Base-by-base conservation (phyloP, 2,329 filamentous ascomycete species). In the Diaporthe vaccinii region DNA sequence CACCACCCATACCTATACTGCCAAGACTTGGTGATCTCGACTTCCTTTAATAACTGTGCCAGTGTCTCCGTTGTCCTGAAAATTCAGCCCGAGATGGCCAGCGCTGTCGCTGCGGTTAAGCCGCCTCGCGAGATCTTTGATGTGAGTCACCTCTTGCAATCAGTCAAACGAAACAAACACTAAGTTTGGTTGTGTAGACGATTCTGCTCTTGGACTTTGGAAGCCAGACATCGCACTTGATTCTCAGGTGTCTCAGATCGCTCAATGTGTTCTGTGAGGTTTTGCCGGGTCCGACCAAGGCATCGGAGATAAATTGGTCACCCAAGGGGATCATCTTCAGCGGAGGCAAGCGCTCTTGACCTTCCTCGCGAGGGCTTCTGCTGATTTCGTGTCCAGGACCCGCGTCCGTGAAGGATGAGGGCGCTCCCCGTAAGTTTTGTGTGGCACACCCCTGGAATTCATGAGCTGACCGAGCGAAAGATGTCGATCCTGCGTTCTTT, bases 231-330 rank as follows among this genome's bases (percentile, higher is more conserved):
- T 92, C 91, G 46, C 93, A 96, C 83, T 87, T 96, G 61, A 95
- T 96, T 81, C 91, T 92, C 7, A 89, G 94, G 73, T 91, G 94
- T 49, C 89, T 97, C 46, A 90, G 95, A 79, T 91, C 93, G 79
- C 89, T 97, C 84, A 93, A 93, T 86, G 90, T 97, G 83, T 98
- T 94, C 87, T 91, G 91, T 77, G 95, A 98, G 86, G 93, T 98
- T 92, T 91, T 97, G 59, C 94, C 94, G n/a, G 97, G 95, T 85
- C 97, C 93, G 58, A 92, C 93, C 80, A 96, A 96, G 87, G 84
- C 97, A 31, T 86, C 90, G 7, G 94, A 97, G 74, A 89, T 98
- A 49, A 82, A 87, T 58, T 98, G 90, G 88, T 95, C 91, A 82
- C 96, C 96, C 28, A 94, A 93, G 82, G 96, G 96, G 79, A 92